These are phyloP conservation scores for Mycena amicta DNA, from an alignment of 768 basidiomycete genomes.

Conservation along the genomic window DNA sequence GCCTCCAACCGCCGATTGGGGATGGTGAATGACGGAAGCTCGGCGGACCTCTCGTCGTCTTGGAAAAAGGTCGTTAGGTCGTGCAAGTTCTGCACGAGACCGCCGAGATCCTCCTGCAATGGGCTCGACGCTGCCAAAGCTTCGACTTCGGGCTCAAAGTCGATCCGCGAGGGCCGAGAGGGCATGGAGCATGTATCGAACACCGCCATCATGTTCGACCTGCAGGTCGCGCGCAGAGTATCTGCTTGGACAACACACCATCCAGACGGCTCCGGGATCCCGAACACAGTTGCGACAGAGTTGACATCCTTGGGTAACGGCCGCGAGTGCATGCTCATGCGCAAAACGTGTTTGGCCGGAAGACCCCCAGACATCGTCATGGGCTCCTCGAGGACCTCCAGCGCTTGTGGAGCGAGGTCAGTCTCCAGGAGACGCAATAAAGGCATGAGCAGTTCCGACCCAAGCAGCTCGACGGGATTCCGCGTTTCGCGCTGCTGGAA, in stretches of 20 bases:
- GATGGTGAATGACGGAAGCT: constrained; percentile 36
- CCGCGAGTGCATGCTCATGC: constrained; percentile 84
- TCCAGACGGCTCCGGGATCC: constrained; percentile 78
- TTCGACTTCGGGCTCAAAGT: constrained; percentile 69
- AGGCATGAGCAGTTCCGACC: constrained; percentile 89
- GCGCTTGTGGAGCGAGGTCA: constrained; percentile 79
- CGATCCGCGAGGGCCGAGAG: constrained; percentile 68
- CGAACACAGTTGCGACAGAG: constrained; percentile 72
- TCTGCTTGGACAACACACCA: constrained; percentile 83
- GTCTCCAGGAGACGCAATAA: constrained; percentile 86
- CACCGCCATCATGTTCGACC: constrained; percentile 80
- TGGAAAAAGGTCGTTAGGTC: constrained; percentile 78
- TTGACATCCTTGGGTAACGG: constrained; percentile 48
- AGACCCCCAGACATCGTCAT: constrained; percentile 77
- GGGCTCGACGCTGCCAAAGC: constrained; percentile 45
- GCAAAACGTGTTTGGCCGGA: constrained; percentile 81
- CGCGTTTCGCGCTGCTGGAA: constrained; percentile 85
- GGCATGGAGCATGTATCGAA: constrained; percentile 82
- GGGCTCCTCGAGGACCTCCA: constrained; percentile 94
- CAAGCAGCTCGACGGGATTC: constrained; percentile 70
- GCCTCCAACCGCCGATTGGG: constrained; percentile 72
- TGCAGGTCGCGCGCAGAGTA: constrained; percentile 60
- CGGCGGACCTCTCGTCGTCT: constrained; percentile 38
- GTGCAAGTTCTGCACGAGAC: constrained; percentile 76
- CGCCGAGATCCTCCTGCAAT: constrained; percentile 70